Percentiles rank a stretch among this genome's conserved stretches.
phyloP scores from a whole-genome alignment of 1,139 yeast genomes.

The Blastobotrys malaysiensis region DNA sequence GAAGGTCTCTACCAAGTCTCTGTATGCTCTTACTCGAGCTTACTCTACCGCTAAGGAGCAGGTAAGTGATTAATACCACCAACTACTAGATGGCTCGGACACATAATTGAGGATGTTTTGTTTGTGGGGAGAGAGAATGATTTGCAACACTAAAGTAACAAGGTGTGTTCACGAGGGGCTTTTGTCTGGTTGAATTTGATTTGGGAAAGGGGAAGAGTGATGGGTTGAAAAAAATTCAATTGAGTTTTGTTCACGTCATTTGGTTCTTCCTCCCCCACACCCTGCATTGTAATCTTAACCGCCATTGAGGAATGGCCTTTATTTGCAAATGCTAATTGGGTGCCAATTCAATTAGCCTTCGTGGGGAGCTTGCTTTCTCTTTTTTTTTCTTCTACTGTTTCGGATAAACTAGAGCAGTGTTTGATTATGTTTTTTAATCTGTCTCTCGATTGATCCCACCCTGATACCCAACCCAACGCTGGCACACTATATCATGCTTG shows the following conservation, averaged over 20 bases:
- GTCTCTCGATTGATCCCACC: neutral
- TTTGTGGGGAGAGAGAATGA: neutral
- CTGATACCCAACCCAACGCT: neutral
- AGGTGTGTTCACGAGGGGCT: neutral
- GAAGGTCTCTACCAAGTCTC: conserved; percentile 21
- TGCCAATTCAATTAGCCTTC: neutral
- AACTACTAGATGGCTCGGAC: too few species aligned
- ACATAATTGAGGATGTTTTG: neutral
- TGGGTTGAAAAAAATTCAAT: neutral
- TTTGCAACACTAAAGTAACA: neutral
- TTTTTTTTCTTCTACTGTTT: neutral
- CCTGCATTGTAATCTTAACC: neutral
- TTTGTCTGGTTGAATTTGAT: neutral
- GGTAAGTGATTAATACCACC: conserved; percentile 21
- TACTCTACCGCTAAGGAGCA: conserved; percentile 31
- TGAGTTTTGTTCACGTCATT: neutral
- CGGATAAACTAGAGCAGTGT: neutral
- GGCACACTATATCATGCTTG: neutral
- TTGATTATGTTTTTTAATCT: too few species aligned
- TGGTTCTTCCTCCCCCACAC: neutral
- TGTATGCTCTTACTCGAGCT: conserved; percentile 23
- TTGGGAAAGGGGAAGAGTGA: neutral
- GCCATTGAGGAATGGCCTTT: too few species aligned
- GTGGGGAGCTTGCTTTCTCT: neutral
- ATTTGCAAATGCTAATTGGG: neutral